Evolutionary conservation across 1,139 yeast species (phyloP), one percentile per base, ranked within the genome.

Genomic region (Kodamaea ohmeri): DNA sequence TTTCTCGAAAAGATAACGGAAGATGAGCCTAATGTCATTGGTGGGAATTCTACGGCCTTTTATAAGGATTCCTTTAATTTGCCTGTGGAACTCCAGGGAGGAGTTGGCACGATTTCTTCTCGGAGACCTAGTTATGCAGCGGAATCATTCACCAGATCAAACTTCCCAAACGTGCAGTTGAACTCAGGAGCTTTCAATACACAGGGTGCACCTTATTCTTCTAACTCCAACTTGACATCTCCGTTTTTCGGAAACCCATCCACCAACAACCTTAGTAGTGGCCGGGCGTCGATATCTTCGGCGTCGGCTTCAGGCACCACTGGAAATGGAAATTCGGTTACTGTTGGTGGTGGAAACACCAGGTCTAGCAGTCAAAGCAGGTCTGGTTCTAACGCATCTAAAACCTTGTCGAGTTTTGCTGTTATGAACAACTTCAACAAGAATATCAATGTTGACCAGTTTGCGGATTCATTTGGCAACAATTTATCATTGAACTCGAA

Each of bases 41-140:
- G 26, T 14, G 25, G 11, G 3, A 6, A 20, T 9, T 9, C 47
- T 13, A 45, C 28, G 22, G 35, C 46, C 14, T 39, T 45, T 24
- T 40, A 38, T 26, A 45, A 42, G 39, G 56, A 60, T 43, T 43
- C 58, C 40, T 78, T 79, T 56, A 67, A 63, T 42, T 61, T 80
- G 41, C 85, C 86, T 0, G 44, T 63, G 6, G 85, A 80, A 48
- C 63, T 80, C 32, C 84, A 78, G 56, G 84, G 85, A 24, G 86
- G 86, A 0, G 65, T 80, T 3, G 78, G 79, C 12, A 77, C 69
- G 41, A 78, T 80, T 30, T 73, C 77, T 19, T 73, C 82, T 7
- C 67, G 86, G 56, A 67, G 86, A 55, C 85, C 85, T 22, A 70
- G 79, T 42, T 79, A 76, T 49, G 79, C 84, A 5, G 85, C 85